These are phyloP conservation scores for Aureobasidium vineae DNA, from an alignment of 2,329 filamentous ascomycete genomes.

Conservation along the genomic window DNA sequence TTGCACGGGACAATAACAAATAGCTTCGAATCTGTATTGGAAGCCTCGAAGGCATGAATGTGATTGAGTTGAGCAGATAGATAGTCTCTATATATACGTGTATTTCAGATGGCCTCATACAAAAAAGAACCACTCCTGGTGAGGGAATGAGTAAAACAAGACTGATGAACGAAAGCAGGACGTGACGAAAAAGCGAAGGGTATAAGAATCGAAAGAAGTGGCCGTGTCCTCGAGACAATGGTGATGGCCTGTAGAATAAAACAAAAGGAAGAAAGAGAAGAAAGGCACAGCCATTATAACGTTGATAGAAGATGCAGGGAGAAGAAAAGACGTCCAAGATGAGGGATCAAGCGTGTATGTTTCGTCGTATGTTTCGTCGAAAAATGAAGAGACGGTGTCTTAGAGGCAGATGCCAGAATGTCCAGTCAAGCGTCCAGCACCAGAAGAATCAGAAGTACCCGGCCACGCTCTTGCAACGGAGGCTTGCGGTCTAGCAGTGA, in stretches of 20 bases:
- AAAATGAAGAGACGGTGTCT: background rate
- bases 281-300: slow-evolving; percentile 20
- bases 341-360: background rate
- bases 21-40: background rate
- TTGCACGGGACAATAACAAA: too few species aligned
- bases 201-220: slow-evolving; percentile 19
- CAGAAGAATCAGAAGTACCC: background rate
- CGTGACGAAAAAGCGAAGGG: background rate
- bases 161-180: background rate
- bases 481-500: background rate
- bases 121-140: background rate
- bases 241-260: background rate
- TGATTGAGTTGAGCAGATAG: background rate
- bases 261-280: background rate
- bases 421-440: background rate
- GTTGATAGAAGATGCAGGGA: background rate
- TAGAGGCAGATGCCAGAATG: background rate
- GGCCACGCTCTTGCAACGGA: background rate
- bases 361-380: background rate
- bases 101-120: background rate
- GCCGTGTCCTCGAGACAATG: slow-evolving; percentile 11
- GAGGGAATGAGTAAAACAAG: background rate
- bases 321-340: background rate
- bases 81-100: background rate
- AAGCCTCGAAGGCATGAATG: background rate